Conservation (phyloP, 2,329 filamentous ascomycete species). For the Fusarium sambucinum region DNA sequence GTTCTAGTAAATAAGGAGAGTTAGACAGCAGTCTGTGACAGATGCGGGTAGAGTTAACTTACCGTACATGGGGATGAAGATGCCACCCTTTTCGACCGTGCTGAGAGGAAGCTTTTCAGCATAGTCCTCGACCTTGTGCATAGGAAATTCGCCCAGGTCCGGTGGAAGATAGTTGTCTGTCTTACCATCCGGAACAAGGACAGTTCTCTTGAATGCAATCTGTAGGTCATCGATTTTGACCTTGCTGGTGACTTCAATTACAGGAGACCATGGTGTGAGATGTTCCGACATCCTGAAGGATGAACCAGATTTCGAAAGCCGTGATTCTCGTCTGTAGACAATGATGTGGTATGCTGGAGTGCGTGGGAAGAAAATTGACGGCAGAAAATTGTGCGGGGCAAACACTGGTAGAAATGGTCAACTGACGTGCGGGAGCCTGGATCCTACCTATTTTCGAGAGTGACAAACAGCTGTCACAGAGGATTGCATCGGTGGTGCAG, state of each 20-base stretch:
- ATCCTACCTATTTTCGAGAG: neutral
- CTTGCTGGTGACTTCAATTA: rapidly evolving
- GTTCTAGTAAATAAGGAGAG: too few relatives aligned
- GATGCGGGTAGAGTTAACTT: too few relatives aligned
- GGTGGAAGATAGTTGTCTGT: too few relatives aligned
- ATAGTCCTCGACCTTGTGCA: neutral
- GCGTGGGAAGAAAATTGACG: neutral
- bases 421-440: rapidly evolving
- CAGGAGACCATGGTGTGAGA: neutral
- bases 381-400: neutral
- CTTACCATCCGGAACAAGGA: too few relatives aligned
- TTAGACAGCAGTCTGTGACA: too few relatives aligned
- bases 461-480: neutral
- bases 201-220: conserved; percentile 5
- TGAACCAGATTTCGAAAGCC: too few relatives aligned
- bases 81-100: too few relatives aligned
- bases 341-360: neutral
- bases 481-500: neutral
- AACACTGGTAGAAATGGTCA: rapidly evolving
- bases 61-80: too few relatives aligned
- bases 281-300: neutral
- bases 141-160: conserved; percentile 4
- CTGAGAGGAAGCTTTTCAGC: too few relatives aligned
- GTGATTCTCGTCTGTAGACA: neutral
- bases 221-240: conserved; percentile 7